A percentile compares a stretch with the other conserved stretches of the same genome.
These are phyloP conservation scores for Colletotrichum chrysophilum DNA, from an alignment of 2,329 filamentous ascomycete genomes.

Conservation along the genomic window DNA sequence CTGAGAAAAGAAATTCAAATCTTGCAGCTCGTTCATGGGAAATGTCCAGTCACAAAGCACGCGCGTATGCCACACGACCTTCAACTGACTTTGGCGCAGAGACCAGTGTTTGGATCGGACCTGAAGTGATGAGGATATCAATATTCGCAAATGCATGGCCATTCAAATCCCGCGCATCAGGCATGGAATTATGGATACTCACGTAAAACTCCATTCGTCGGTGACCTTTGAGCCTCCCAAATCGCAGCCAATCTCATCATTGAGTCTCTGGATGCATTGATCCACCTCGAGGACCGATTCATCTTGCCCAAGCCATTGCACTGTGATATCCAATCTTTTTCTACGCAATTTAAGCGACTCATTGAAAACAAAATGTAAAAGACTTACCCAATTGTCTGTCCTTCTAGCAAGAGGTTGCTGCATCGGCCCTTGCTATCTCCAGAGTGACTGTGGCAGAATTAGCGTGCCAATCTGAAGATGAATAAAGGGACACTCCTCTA, in stretches of 20 bases:
- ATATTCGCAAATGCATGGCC: not conserved
- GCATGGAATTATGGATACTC: not conserved
- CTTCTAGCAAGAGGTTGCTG: not conserved
- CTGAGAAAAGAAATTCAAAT: not conserved
- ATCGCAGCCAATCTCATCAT: not conserved
- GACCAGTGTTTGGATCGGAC: not conserved
- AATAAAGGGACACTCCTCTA: not conserved
- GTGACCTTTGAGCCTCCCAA: not conserved
- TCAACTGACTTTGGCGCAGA: not conserved
- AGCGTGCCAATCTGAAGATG: not conserved
- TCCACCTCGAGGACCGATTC: not conserved
- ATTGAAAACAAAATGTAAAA: too few species aligned
- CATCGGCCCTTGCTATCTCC: not conserved
- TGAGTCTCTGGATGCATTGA: not conserved
- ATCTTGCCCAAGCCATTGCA: not conserved
- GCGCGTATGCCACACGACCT: rapidly evolving
- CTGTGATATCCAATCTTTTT: not conserved
- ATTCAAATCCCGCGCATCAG: too few species aligned
- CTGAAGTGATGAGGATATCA: not conserved
- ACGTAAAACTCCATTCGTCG: not conserved
- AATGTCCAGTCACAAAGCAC: not conserved
- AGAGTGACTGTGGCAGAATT: not conserved
- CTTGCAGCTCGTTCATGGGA: not conserved
- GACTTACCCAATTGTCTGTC: not conserved
- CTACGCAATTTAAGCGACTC: not conserved